phyloP scores from a whole-genome alignment of 2,329 filamentous ascomycete genomes.

The Talaromyces sp. region DNA sequence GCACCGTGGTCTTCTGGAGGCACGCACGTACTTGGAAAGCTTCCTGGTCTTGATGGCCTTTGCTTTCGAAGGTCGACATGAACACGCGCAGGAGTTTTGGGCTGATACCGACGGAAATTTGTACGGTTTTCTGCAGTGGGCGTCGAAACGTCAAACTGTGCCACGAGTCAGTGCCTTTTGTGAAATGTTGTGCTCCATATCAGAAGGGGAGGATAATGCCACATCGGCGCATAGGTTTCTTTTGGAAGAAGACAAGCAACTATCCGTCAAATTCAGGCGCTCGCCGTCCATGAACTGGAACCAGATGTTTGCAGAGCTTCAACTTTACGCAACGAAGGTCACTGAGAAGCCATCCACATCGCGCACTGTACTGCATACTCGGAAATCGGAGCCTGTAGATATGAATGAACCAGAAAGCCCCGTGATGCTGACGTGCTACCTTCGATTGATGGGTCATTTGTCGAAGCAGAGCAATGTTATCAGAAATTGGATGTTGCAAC shows the following conservation, averaged over 20 bases:
- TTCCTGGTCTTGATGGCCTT: slow-evolving; percentile 92
- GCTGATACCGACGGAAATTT: slow-evolving; percentile 86
- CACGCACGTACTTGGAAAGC: slow-evolving; percentile 66
- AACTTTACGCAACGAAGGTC: slow-evolving; percentile 75
- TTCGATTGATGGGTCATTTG: slow-evolving; percentile 80
- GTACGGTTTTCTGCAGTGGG: slow-evolving; percentile 93
- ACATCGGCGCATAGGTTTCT: slow-evolving; percentile 83
- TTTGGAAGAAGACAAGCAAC: slow-evolving; percentile 73
- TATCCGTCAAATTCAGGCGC: slow-evolving; percentile 73
- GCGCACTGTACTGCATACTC: slow-evolving; percentile 54
- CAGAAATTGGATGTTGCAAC: slow-evolving; percentile 67
- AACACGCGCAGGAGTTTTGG: slow-evolving; percentile 88
- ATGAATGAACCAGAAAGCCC: slow-evolving; percentile 88
- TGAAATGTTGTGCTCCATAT: slow-evolving; percentile 88
- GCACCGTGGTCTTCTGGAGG: slow-evolving; percentile 38
- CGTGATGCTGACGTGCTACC: slow-evolving; percentile 95
- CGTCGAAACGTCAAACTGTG: slow-evolving; percentile 89
- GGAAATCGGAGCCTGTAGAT: slow-evolving; percentile 60
- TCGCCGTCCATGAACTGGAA: slow-evolving; percentile 84
- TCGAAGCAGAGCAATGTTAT: slow-evolving; percentile 68
- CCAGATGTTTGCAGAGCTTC: slow-evolving; percentile 86
- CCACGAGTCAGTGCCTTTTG: slow-evolving; percentile 96
- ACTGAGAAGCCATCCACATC: slow-evolving; percentile 63
- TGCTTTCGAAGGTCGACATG: slow-evolving; percentile 77
- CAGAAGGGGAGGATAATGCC: slow-evolving; percentile 76